Conservation (phyloP, 2,329 filamentous ascomycete genomes). For the Helicocarpus griseus region DNA sequence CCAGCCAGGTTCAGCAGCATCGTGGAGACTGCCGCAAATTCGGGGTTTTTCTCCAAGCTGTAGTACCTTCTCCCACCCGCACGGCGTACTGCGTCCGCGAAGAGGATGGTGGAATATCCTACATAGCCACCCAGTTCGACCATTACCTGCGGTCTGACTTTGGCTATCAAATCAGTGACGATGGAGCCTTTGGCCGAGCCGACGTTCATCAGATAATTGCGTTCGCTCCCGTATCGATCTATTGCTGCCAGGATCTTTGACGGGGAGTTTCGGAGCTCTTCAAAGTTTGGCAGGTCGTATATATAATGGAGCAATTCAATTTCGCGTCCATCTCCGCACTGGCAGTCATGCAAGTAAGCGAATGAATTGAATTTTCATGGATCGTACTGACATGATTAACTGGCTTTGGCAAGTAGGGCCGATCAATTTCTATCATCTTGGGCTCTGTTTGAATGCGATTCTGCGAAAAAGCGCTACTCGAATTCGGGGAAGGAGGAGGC, state of each 20-base stretch:
- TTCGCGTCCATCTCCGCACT: constrained; percentile 64
- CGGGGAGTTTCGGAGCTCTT: constrained; percentile 55
- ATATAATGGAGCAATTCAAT: constrained; percentile 63
- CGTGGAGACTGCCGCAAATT: constrained; percentile 61
- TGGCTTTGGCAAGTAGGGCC: background rate
- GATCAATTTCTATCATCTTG: background rate
- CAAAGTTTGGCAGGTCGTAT: constrained; percentile 51
- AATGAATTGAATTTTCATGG: background rate
- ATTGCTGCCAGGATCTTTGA: constrained; percentile 56
- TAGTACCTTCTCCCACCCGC: constrained; percentile 58
- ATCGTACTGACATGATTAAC: background rate
- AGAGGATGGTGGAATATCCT: constrained; percentile 71
- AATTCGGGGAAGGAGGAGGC: background rate
- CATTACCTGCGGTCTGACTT: constrained; percentile 58
- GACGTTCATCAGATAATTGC: constrained; percentile 72
- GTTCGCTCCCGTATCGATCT: constrained; percentile 56
- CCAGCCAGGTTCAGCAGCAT: constrained; percentile 66
- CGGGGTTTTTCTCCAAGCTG: constrained; percentile 63
- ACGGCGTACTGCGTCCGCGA: constrained; percentile 55
- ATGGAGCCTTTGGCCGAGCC: constrained; percentile 65
- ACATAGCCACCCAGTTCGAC: constrained; percentile 74
- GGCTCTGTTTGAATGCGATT: background rate
- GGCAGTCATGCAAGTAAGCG: background rate
- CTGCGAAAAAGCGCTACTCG: background rate
- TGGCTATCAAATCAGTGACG: constrained; percentile 56